phyloP scores from a whole-genome alignment of 1,284 basidiomycete genomes.

The Xerocomus subilludens region DNA sequence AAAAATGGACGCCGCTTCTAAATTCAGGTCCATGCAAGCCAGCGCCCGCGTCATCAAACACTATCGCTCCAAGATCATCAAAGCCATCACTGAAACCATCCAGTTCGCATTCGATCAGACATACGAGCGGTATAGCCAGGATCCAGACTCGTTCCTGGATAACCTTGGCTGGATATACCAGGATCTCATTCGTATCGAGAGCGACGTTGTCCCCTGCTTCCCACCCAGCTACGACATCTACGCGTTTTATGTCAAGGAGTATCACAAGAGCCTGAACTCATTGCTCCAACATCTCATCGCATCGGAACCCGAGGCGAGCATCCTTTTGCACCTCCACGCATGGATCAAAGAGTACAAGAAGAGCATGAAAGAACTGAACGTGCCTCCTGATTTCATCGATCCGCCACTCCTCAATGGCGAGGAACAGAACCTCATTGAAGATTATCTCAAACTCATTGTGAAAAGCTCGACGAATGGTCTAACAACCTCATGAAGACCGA shows the following conservation, averaged over 20 bases:
- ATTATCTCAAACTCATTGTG: conserved; percentile 94
- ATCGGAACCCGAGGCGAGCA: conserved; percentile 86
- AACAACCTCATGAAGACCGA: conserved; percentile 94
- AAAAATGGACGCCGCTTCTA: conserved; percentile 87
- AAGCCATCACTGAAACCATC: conserved; percentile 83
- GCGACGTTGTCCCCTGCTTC: conserved; percentile 90
- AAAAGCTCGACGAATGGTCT: conserved; percentile 98
- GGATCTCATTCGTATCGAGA: conserved; percentile 91
- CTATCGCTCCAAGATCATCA: conserved; percentile 91
- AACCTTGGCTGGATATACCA: conserved; percentile 93
- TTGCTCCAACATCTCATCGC: conserved; percentile 79
- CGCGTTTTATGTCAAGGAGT: conserved; percentile 86
- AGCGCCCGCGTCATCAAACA: conserved; percentile 96
- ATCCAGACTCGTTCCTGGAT: conserved; percentile 81
- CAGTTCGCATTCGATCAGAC: conserved; percentile 78
- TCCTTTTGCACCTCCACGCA: conserved; percentile 86
- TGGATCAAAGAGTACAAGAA: conserved; percentile 97
- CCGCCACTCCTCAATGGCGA: conserved; percentile 94
- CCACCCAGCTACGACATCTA: conserved; percentile 93
- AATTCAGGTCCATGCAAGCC: conserved; percentile 92
- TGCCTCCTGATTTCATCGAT: conserved; percentile 84
- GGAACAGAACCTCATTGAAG: conserved; percentile 93
- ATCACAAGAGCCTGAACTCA: conserved; percentile 89
- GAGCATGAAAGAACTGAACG: conserved; percentile 93
- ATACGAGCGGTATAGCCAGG: conserved; percentile 70